Base-by-base conservation (phyloP, 352 stramenopile species). In the Phytophthora litchii region DNA sequence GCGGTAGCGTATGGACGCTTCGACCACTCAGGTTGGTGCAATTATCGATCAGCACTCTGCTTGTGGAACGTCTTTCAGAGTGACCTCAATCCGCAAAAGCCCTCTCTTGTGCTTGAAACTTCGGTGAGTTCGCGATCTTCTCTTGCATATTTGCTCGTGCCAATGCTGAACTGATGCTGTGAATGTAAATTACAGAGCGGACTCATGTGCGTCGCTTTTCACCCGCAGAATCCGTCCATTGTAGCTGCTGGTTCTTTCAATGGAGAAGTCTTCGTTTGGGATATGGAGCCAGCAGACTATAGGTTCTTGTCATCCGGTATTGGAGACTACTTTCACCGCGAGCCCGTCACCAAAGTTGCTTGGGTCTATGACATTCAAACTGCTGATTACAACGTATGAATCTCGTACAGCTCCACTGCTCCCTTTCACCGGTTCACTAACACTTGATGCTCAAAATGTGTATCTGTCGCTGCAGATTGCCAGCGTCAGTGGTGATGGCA, bases 271-370 rank as follows among this genome's bases (percentile, higher is more conserved):
- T 74, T 94, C 2, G 67, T 96, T 7, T 92, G 85, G 78, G 86
- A 96, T 46, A 82, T 74, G 0, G 73, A 90, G 34, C 70, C 74
- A 2, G 78, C 86, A 3, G 80, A 92, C 40, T 84, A 86, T 31
- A 67, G 74, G 9, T 82, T 92, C 44, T 80, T 78, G 11, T 78
- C 80, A 29, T 94, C 87, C 0, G 76, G 79, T 5, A 96, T 97
- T 17, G 86, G 86, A n/a, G 89, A 97, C 53, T 92, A 94, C 54
- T 95, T 92, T 56, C 89, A 96, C 57, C 78, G 87, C 34, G 86
- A 97, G 56, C 88, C 88, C 1, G 80, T 97, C 12, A 89, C 86
- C 19, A 86, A 91, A 54, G 78, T 96, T 25, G 68, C 79, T 6
- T 96, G 83, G 72, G 79, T 96, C 27, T 94, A 89, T 43, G 82